These are phyloP conservation scores for Lasiodiplodia citricola DNA, from an alignment of 2,329 filamentous ascomycete genomes.

Conservation along the genomic window DNA sequence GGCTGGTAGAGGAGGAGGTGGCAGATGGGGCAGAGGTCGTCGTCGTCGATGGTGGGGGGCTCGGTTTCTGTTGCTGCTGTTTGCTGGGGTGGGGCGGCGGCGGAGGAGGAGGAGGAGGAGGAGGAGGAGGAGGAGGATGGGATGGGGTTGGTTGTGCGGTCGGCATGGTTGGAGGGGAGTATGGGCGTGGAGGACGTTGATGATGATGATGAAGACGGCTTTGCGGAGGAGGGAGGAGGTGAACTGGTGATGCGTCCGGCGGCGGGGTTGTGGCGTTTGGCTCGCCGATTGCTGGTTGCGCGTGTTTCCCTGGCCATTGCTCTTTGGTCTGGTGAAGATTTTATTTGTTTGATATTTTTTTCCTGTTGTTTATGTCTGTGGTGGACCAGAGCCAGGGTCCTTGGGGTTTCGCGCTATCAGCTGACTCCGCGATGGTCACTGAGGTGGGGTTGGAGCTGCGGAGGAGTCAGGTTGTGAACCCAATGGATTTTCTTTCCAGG, in stretches of 20 bases:
- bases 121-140: background rate
- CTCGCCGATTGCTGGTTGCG: background rate
- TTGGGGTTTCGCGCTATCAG: background rate
- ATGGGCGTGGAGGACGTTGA: background rate
- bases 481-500: background rate
- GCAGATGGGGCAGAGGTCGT: conserved; percentile 54
- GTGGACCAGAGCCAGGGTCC: background rate
- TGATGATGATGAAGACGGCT: background rate
- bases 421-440: background rate
- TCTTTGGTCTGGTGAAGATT: background rate
- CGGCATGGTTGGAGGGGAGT: no score
- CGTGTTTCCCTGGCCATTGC: background rate
- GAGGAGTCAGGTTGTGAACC: background rate
- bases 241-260: background rate
- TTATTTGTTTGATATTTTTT: background rate
- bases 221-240: background rate
- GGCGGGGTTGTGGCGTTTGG: background rate
- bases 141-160: no score
- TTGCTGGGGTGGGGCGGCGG: background rate
- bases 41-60: conserved; percentile 37
- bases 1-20: conserved; percentile 50
- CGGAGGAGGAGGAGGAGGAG: background rate
- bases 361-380: background rate
- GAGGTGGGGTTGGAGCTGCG: background rate
- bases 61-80: background rate